Base-by-base conservation (phyloP, 2,329 filamentous ascomycete species). In the Fusarium pininemorale region DNA sequence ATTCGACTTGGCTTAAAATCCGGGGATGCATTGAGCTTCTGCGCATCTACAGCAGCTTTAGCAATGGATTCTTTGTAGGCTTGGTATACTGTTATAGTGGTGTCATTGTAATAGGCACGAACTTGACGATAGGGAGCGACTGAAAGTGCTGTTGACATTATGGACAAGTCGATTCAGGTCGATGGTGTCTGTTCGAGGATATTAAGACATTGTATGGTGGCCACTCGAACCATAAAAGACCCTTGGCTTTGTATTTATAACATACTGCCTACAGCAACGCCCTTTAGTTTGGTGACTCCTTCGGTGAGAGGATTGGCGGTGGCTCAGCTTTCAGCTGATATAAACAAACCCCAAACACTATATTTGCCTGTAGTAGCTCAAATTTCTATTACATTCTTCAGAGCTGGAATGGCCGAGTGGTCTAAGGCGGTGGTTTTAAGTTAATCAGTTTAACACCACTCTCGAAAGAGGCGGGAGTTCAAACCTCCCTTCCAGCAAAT, bases 61-160 rank as follows among this genome's bases (percentile, higher is more conserved):
- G 89, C 89, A 76, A 91, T 91, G 47, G 81, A 74, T 26, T 80
- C 44, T 32, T 84, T 85, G 80, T 91, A 91, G 28, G 89, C 90
- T 80, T 91, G 90, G 79, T 91, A 91, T 64, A 91, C 85, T 7
- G 87, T 90, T 70, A 91, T 88, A 35, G 86, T 89, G 5, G 83
- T 73, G 12, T 82, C 74, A 69, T 88, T 85, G 78, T 87, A 86
- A 22, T 76, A 68, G 20, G 89, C 89, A 41, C 89, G 87, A 68
- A 90, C 88, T 68, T 89, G 85, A 58, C 86, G 85, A 74, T 84
- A 84, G 32, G 80, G 84, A 58, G 64, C 76, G 44, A 66, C 45
- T 55, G 64, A 35, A 12, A 47, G 37, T 48, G 66, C 39, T 44
- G 69, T 44, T 48, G 68, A 37, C 77, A 78, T 79, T 57, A 32